phyloP scores from a whole-genome alignment of 768 basidiomycete genomes.

The Suillus decipiens region DNA sequence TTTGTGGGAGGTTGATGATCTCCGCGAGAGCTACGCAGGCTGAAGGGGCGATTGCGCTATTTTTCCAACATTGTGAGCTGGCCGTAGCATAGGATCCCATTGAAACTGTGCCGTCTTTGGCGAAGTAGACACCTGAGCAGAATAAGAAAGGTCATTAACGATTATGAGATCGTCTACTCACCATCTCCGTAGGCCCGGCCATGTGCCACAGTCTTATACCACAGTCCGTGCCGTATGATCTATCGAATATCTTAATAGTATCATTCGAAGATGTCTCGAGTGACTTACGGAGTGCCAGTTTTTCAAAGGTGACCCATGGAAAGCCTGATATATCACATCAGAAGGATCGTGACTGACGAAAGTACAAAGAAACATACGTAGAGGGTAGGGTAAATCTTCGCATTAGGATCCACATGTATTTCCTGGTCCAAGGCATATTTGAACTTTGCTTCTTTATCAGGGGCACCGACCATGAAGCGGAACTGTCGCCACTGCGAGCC shows the following conservation, averaged over 20 bases:
- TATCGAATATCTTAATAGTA: constrained; percentile 21
- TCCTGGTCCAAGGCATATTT: constrained; percentile 45
- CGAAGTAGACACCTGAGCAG: constrained; percentile 62
- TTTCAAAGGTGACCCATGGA: constrained; percentile 62
- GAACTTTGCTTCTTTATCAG: constrained; percentile 72
- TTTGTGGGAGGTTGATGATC: constrained; percentile 58
- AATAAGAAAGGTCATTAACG: background rate
- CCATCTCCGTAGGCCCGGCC: constrained; percentile 69
- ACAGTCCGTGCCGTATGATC: constrained; percentile 75
- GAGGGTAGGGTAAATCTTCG: constrained; percentile 35
- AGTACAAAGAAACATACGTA: constrained; percentile 10
- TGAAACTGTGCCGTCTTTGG: constrained; percentile 55
- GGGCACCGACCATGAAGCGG: constrained; percentile 68
- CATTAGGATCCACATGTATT: constrained; percentile 39
- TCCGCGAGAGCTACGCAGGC: constrained; percentile 63
- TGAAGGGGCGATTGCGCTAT: constrained; percentile 47
- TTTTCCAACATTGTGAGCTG: constrained; percentile 45
- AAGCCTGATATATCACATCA: constrained; percentile 45
- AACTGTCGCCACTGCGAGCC: constrained; percentile 61
- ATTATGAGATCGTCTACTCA: constrained; percentile 21
- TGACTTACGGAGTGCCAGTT: constrained; percentile 71
- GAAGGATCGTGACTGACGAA: background rate
- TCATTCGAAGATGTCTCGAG: background rate
- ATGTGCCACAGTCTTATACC: constrained; percentile 55
- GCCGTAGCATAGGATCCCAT: constrained; percentile 43